A percentile compares a stretch with the other conserved stretches of the same genome.
These are phyloP conservation scores for Debaryomyces singareniensis DNA, from an alignment of 1,139 yeast genomes.

Conservation along the genomic window DNA sequence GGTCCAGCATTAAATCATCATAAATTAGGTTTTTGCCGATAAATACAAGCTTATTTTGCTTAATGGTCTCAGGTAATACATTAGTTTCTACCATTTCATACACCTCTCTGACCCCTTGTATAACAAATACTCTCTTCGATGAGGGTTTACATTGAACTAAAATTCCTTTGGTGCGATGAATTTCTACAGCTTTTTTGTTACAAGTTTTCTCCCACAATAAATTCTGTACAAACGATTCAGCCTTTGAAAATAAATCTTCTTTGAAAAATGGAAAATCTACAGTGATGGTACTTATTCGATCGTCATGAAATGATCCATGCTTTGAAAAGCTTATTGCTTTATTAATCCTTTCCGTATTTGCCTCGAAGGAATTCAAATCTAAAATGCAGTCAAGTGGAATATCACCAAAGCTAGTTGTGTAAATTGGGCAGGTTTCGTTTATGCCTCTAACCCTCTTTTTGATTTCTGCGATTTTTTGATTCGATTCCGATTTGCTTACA, in stretches of 20 bases:
- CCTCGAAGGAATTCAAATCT: conserved; percentile 77
- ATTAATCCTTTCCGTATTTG: conserved; percentile 26
- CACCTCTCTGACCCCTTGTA: conserved; percentile 94
- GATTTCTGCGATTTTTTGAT: conserved; percentile 17
- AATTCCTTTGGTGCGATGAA: conserved; percentile 81
- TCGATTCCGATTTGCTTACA: conserved; percentile 13
- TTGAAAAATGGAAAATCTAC: conserved; percentile 45
- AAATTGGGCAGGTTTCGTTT: conserved; percentile 63
- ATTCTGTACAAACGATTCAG: conserved; percentile 59
- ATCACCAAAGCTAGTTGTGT: conserved; percentile 67
- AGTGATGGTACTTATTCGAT: conserved; percentile 58
- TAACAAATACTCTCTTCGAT: conserved; percentile 42
- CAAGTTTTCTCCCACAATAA: conserved; percentile 60
- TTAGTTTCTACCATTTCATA: conserved; percentile 69
- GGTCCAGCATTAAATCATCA: conserved; percentile 21
- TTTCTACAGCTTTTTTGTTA: conserved; percentile 45
- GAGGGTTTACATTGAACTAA: conserved; percentile 28
- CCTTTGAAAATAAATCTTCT: conserved; percentile 22
- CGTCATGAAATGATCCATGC: conserved; percentile 30
- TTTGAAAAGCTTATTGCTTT: conserved; percentile 11
- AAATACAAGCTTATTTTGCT: conserved; percentile 57
- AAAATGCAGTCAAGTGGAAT: conserved; percentile 54
- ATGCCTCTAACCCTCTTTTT: conserved; percentile 44
- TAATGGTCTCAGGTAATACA: conserved; percentile 27
- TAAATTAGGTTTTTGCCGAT: conserved; percentile 65